These are phyloP conservation scores for Myriangium duriaei DNA, from an alignment of 2,329 filamentous ascomycete genomes.

Conservation along the genomic window DNA sequence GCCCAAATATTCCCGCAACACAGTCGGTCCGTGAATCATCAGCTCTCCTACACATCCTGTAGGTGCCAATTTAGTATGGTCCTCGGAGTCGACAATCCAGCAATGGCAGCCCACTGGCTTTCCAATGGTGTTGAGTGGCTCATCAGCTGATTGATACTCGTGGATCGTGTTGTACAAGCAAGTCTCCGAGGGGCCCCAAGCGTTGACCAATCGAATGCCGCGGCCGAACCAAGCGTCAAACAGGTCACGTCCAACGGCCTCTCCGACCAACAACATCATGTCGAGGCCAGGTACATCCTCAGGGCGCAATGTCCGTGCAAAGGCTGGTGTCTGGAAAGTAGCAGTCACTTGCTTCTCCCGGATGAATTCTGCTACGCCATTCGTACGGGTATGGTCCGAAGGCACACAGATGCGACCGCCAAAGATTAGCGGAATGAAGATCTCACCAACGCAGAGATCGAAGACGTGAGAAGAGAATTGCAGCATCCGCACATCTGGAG, in stretches of 20 bases:
- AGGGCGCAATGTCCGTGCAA: conserved; percentile 17
- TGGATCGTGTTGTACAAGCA: conserved; percentile 1
- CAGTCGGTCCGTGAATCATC: conserved; percentile 30
- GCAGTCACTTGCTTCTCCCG: conserved; percentile 28
- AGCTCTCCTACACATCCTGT: conserved; percentile 34
- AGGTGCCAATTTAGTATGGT: conserved; percentile 21
- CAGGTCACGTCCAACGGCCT: conserved; percentile 9
- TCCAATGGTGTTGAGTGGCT: conserved; percentile 10
- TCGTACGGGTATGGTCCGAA: conserved; percentile 33
- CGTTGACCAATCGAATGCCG: neutral
- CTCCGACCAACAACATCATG: conserved; percentile 17
- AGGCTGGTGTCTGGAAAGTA: conserved; percentile 33
- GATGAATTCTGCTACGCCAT: conserved; percentile 33
- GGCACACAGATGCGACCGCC: conserved; percentile 24
- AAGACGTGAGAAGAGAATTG: conserved; percentile 17
- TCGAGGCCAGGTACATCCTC: conserved; percentile 16
- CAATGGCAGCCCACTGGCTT: conserved; percentile 10
- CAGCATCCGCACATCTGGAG: conserved; percentile 1
- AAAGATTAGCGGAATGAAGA: conserved; percentile 10
- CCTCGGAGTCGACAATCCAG: conserved; percentile 21
- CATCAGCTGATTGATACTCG: neutral
- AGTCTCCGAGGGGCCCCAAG: conserved; percentile 3
- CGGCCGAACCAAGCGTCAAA: neutral
- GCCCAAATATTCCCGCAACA: conserved; percentile 31
- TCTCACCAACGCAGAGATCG: conserved; percentile 13